A percentile compares a stretch with the other conserved stretches of the same genome.
These are phyloP conservation scores for Pinus tabuliformis DNA, from an alignment of 75 land plant species.

Conservation along the genomic window DNA sequence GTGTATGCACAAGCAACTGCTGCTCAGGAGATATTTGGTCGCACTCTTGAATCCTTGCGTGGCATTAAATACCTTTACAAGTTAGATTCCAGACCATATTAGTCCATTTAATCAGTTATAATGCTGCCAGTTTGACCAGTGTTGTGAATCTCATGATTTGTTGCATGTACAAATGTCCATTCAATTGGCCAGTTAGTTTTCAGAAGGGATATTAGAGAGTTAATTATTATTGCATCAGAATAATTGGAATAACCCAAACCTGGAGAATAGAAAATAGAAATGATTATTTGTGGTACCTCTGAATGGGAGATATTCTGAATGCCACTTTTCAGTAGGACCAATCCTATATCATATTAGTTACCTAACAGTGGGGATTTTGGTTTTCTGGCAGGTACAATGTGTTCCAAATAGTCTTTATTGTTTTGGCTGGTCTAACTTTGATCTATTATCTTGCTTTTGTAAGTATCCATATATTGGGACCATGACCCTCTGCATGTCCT, in stretches of 20 bases:
- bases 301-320: background rate
- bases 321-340: background rate
- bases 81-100: conserved; percentile 25
- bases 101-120: background rate
- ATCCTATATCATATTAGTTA: background rate
- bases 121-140: background rate
- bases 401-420: conserved; percentile 79
- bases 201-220: background rate
- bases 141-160: conserved; percentile 8
- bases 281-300: background rate
- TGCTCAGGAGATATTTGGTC: conserved; percentile 97
- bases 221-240: background rate
- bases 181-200: background rate
- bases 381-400: conserved; percentile 80
- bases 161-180: background rate
- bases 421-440: conserved; percentile 69
- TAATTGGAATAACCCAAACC: background rate
- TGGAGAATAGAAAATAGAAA: too few species aligned
- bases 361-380: background rate
- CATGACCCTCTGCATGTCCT: background rate
- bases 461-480: conserved; percentile 25
- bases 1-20: conserved; percentile 97
- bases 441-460: conserved; percentile 83
- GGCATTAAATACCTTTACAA: conserved; percentile 97
- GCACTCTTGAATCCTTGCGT: conserved; percentile 85